Evolutionary conservation across 2,329 filamentous ascomycete species (phyloP).

Genomic region (Aspergillus versicolor): DNA sequence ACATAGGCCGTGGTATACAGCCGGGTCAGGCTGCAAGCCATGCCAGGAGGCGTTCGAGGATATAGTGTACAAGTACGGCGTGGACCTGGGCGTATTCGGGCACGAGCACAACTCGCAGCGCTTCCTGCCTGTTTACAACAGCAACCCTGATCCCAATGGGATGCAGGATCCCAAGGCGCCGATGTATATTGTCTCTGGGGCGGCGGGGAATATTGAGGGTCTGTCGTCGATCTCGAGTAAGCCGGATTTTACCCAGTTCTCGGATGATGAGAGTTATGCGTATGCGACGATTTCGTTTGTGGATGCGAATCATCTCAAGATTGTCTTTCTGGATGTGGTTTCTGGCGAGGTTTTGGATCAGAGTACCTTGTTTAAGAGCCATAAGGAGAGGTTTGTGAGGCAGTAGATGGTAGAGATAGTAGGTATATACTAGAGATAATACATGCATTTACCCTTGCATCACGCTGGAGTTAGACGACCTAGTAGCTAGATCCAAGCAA

Average conservation of each 20-base stretch:
- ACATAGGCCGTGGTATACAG: conserved; percentile 51
- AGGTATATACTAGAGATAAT: too few species aligned
- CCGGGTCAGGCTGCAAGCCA: conserved; percentile 40
- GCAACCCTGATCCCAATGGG: conserved; percentile 42
- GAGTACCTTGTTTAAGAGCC: conserved; percentile 51
- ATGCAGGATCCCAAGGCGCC: conserved; percentile 54
- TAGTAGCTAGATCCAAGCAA: too few species aligned
- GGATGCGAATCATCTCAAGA: conserved; percentile 47
- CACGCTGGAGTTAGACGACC: too few species aligned
- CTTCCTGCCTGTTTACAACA: conserved; percentile 38
- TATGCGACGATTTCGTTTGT: conserved; percentile 52
- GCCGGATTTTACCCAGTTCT: conserved; percentile 42
- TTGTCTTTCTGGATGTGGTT: conserved; percentile 52
- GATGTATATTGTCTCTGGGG: conserved; percentile 58
- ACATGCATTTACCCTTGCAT: too few species aligned
- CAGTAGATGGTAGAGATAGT: conserved; percentile 17
- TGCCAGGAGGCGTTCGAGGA: conserved; percentile 57
- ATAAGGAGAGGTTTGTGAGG: conserved; percentile 47
- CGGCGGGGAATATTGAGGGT: conserved; percentile 58
- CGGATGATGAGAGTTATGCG: conserved; percentile 47
- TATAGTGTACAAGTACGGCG: conserved; percentile 56
- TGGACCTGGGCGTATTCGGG: conserved; percentile 58
- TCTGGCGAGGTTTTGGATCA: conserved; percentile 52
- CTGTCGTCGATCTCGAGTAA: conserved; percentile 45
- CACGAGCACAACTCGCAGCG: conserved; percentile 61